Conservation (phyloP, 164 flowering plant genomes). For the Litsea cubeba region DNA sequence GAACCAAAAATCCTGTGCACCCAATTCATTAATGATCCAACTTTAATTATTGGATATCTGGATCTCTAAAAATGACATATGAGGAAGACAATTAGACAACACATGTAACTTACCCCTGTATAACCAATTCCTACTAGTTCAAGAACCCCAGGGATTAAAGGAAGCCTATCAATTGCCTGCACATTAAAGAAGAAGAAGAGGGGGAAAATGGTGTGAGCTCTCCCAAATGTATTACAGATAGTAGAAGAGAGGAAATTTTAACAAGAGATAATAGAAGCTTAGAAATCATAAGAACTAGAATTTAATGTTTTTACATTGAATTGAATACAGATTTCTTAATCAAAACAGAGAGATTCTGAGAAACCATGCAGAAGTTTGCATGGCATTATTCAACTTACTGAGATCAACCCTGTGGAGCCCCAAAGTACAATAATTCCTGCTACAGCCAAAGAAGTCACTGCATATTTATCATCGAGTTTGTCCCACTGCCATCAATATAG, state of each 20-base stretch:
- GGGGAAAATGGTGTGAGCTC: too few species aligned
- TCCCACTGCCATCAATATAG: slow-evolving; percentile 61
- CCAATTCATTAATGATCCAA: not conserved
- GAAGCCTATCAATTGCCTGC: slow-evolving; percentile 92
- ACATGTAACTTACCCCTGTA: slow-evolving; percentile 59
- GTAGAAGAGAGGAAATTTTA: too few species aligned
- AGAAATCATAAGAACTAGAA: too few species aligned
- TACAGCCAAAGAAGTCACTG: slow-evolving; percentile 65
- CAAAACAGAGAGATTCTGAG: too few species aligned
- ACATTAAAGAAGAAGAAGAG: not conserved
- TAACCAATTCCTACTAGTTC: slow-evolving; percentile 92
- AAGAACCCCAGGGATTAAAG: slow-evolving; percentile 72
- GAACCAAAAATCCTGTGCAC: not conserved
- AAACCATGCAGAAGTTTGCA: too few species aligned
- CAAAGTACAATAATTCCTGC: slow-evolving; percentile 57
- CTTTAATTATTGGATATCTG: not conserved
- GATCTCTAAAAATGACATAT: not conserved
- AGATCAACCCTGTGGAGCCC: slow-evolving; percentile 70
- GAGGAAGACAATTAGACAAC: not conserved
- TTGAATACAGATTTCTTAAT: too few species aligned
- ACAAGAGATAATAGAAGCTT: too few species aligned
- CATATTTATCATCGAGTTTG: slow-evolving; percentile 92
- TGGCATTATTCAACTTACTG: slow-evolving; percentile 36
- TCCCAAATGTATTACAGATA: too few species aligned
- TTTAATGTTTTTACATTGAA: too few species aligned